A percentile compares a stretch with the other conserved stretches of the same genome.
Evolutionary conservation across 352 stramenopile species (phyloP).

Genomic region (Pilasporangium apinafurcum): DNA sequence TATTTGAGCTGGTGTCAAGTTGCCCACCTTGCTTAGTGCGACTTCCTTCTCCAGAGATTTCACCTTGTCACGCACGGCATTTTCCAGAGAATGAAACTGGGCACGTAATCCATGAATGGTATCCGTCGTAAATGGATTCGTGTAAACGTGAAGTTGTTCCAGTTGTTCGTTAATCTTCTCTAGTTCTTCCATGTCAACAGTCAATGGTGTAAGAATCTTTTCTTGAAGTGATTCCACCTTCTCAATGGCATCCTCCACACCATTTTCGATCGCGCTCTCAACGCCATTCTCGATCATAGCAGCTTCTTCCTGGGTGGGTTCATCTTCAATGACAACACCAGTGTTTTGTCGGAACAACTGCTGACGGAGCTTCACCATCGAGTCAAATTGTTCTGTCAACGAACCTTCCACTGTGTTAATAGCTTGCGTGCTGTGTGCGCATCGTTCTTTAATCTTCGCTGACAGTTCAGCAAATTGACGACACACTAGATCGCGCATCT

Average conservation of each 20-base stretch:
- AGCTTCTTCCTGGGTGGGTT: slow-evolving; percentile 12
- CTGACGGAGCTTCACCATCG: slow-evolving; percentile 66
- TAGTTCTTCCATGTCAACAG: slow-evolving; percentile 75
- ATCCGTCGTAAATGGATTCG: slow-evolving; percentile 87
- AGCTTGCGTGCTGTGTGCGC: slow-evolving; percentile 56
- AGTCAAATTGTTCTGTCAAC: slow-evolving; percentile 72
- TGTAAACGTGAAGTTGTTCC: slow-evolving; percentile 77
- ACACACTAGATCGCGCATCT: slow-evolving; percentile 73
- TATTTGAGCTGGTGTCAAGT: slow-evolving; percentile 77
- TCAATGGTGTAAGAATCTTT: slow-evolving; percentile 38
- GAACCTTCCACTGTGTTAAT: slow-evolving; percentile 78
- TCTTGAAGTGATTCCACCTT: slow-evolving; percentile 9
- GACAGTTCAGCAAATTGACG: slow-evolving; percentile 72
- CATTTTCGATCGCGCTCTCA: too few species aligned
- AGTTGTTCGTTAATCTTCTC: slow-evolving; percentile 81
- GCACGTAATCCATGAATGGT: slow-evolving; percentile 85
- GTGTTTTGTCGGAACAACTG: slow-evolving; percentile 64
- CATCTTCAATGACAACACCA: slow-evolving; percentile 27
- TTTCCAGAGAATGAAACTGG: slow-evolving; percentile 80
- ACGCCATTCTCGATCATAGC: not conserved
- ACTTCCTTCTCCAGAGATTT: slow-evolving; percentile 89
- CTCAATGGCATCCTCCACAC: slow-evolving; percentile 1
- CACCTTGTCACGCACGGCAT: slow-evolving; percentile 68
- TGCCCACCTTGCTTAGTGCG: slow-evolving; percentile 74
- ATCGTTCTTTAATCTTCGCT: slow-evolving; percentile 71